Base-by-base conservation (phyloP, 2,329 filamentous ascomycete genomes). In the Aspergillus terreus region DNA sequence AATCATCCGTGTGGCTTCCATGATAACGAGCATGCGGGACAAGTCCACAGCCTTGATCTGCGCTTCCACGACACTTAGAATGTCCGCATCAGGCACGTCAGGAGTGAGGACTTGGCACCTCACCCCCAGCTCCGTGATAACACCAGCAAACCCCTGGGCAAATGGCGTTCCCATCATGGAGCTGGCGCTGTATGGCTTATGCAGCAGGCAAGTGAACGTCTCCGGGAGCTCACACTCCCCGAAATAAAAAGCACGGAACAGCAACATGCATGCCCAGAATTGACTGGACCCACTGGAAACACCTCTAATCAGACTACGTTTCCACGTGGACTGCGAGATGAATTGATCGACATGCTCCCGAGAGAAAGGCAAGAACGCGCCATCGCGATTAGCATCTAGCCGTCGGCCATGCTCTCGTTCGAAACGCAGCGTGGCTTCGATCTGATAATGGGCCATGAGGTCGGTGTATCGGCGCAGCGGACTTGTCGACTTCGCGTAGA, bases 381-480 rank as follows among this genome's bases (percentile, higher is more conserved):
- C 50, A 44, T 65, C 63, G 3, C 59, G 51, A 5, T 59, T 58
- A 25, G 63, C 63, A 44, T 74, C 58, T 21, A 81, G 68, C n/a
- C 62, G 71, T 17, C 66, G 64, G 12, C 76, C 75, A 4, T 73
- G 71, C 27, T 67, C 60, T 10, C 77, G 73, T 66, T 85, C 82
- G 54, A 79, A 75, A 10, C 80, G 78, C 38, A 86, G 59, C 1
- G 80, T 82, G 6, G 82, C 79, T 70, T 85, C 82, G 44, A 85
- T 83, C 58, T 86, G 83, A 76, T 83, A 86, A 62, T 85, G 82
- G 10, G 76, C 71, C 43, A 86, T 73, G 63, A 86, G 75, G 64
- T 86, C 83, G 44, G 72, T 74, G 64, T 80, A 85, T 35, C 83
- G 76, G 46, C 83, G 78, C 19, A 86, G 71, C 1, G 83, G 83